These are phyloP conservation scores for Lasiodiplodia citricola DNA, from an alignment of 2,329 filamentous ascomycete genomes.

Conservation along the genomic window DNA sequence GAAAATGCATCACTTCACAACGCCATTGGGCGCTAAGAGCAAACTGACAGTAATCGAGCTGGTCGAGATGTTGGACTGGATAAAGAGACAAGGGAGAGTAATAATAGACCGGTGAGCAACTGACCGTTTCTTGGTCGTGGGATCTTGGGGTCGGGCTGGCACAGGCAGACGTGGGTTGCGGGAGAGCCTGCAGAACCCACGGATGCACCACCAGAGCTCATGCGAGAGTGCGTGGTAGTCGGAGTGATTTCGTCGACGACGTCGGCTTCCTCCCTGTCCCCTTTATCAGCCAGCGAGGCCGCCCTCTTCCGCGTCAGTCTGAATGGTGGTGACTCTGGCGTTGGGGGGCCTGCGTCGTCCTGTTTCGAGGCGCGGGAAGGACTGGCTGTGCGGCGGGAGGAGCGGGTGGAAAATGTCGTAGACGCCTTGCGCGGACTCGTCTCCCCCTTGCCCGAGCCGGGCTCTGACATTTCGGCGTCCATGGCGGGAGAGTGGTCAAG, in stretches of 20 bases:
- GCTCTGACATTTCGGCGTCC: slow-evolving; percentile 19
- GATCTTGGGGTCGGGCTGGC: slow-evolving; percentile 73
- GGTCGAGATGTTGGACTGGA: neutral
- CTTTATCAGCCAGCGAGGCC: slow-evolving; percentile 33
- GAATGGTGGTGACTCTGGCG: slow-evolving; percentile 31
- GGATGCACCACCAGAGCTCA: slow-evolving; percentile 20
- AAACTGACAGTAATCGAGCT: neutral
- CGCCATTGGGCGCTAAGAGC: neutral
- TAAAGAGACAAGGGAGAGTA: slow-evolving; percentile 27
- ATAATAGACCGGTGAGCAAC: slow-evolving; percentile 37
- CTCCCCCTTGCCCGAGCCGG: slow-evolving; percentile 30
- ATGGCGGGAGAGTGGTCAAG: neutral
- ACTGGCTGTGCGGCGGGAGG: slow-evolving; percentile 26
- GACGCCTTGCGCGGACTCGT: slow-evolving; percentile 38
- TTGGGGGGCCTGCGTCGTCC: slow-evolving; percentile 22
- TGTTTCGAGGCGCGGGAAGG: slow-evolving; percentile 26
- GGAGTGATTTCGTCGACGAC: neutral
- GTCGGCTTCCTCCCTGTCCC: slow-evolving; percentile 26
- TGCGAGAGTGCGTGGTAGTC: slow-evolving; percentile 22
- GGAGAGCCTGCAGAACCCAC: slow-evolving; percentile 19
- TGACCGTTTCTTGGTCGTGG: slow-evolving; percentile 73
- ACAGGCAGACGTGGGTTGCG: slow-evolving; percentile 64
- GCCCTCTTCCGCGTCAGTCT: slow-evolving; percentile 36
- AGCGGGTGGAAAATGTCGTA: slow-evolving; percentile 36
- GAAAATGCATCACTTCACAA: neutral